A percentile compares a stretch with the other conserved stretches of the same genome.
Evolutionary conservation across 345 rosid genomes (phyloP).

Genomic region (Clausena lansium): DNA sequence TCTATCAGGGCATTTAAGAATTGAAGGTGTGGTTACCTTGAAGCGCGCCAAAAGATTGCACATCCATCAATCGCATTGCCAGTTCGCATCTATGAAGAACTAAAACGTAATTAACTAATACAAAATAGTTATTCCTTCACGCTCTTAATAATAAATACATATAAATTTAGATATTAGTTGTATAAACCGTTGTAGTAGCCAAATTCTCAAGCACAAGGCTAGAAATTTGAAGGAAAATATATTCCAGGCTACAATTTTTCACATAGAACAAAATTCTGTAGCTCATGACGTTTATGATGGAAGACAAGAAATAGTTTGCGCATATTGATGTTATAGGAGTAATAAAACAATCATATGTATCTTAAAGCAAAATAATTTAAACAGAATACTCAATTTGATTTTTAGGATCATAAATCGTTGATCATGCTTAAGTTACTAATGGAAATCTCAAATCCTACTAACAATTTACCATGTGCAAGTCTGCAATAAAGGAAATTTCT

Average conservation of each 20-base stretch:
- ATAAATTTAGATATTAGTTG: neutral
- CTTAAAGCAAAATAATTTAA: neutral
- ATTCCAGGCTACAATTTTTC: neutral
- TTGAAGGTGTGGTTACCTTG: slow-evolving; percentile 45
- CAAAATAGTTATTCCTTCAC: neutral
- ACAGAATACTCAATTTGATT: neutral
- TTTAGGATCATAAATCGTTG: neutral
- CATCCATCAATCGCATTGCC: slow-evolving; percentile 94
- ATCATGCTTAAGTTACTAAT: neutral
- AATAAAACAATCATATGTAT: neutral
- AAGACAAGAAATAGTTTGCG: neutral
- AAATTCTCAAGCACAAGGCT: neutral
- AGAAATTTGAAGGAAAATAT: neutral
- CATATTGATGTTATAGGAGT: neutral
- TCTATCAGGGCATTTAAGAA: slow-evolving; percentile 10
- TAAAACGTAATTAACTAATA: slow-evolving; percentile 6
- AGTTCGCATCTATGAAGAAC: slow-evolving; percentile 79
- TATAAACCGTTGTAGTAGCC: neutral
- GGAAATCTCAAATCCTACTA: neutral
- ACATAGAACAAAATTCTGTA: neutral
- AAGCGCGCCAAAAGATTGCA: slow-evolving; percentile 91
- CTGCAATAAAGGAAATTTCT: neutral
- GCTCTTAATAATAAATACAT: neutral
- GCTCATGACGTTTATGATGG: neutral
- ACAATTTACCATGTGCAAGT: neutral